These are phyloP conservation scores for Elaeis oleifera DNA, from an alignment of 202 grass and related monocot genomes.

Conservation along the genomic window DNA sequence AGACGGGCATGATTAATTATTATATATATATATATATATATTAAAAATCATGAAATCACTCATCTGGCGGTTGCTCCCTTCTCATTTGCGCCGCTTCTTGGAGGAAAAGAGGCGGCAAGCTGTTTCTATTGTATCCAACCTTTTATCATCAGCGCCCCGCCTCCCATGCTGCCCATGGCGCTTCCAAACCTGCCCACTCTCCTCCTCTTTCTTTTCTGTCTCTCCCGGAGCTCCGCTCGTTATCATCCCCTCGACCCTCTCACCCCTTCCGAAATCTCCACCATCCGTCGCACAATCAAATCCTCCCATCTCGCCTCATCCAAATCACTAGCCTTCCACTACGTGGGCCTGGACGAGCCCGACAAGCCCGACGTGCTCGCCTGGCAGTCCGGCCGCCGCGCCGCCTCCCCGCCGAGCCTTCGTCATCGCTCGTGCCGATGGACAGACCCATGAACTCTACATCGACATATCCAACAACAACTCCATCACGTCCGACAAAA, in stretches of 20 bases:
- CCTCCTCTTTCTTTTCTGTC: not conserved
- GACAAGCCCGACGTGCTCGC: conserved; percentile 37
- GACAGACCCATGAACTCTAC: conserved; percentile 33
- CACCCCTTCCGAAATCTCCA: conserved; percentile 28
- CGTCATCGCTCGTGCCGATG: conserved; percentile 41
- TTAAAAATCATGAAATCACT: no score
- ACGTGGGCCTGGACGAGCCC: conserved; percentile 62
- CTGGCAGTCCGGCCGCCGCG: not conserved
- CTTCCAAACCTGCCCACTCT: conserved; percentile 8
- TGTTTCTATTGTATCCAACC: no score
- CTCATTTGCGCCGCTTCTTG: no score
- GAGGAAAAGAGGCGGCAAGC: no score
- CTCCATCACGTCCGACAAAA: conserved; percentile 29
- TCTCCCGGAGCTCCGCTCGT: not conserved
- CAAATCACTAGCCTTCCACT: conserved; percentile 40
- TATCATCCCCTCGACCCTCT: conserved; percentile 47
- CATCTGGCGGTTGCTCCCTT: no score
- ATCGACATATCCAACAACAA: conserved; percentile 20
- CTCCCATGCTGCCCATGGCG: no score
- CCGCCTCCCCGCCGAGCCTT: conserved; percentile 35
- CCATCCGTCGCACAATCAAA: conserved; percentile 16
- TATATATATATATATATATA: no score
- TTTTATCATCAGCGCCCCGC: no score
- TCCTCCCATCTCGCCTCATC: conserved; percentile 25
- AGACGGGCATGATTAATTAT: no score